Percentiles rank a stretch among this genome's conserved stretches.
Conservation (phyloP, 2,329 filamentous ascomycete species). For the Trichophyton schoenleinii region DNA sequence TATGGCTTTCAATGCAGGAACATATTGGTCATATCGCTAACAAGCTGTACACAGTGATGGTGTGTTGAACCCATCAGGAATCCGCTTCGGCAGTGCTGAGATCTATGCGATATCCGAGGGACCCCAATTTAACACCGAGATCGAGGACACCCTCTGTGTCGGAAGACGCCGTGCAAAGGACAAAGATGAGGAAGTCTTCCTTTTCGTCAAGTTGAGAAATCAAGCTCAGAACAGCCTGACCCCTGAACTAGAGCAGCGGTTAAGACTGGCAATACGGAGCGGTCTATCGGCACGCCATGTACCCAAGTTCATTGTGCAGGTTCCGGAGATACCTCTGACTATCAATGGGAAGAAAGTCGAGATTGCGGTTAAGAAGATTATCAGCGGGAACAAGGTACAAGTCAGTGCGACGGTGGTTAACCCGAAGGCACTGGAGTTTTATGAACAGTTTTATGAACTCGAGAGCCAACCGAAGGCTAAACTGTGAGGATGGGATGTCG, state of each 20-base stretch:
- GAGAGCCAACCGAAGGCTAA: conserved; percentile 10
- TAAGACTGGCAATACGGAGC: conserved; percentile 16
- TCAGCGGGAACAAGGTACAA: conserved; percentile 27
- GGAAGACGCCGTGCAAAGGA: conserved; percentile 26
- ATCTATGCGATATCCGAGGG: conserved; percentile 39
- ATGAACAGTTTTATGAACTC: conserved; percentile 19
- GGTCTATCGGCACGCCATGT: conserved; percentile 28
- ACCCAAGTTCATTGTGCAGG: conserved; percentile 29
- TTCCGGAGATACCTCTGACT: conserved; percentile 32
- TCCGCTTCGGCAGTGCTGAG: conserved; percentile 37
- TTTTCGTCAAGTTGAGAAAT: conserved; percentile 28
- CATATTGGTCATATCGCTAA: not conserved
- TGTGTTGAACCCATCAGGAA: conserved; percentile 37
- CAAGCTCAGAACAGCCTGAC: conserved; percentile 18
- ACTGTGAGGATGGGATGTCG: conserved; percentile 7
- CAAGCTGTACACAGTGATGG: conserved; percentile 25
- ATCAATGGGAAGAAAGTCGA: conserved; percentile 39
- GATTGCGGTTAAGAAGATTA: conserved; percentile 33
- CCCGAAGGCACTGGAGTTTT: conserved; percentile 26
- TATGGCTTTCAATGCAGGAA: not conserved
- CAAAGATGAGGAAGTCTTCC: conserved; percentile 29
- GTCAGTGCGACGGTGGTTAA: conserved; percentile 31
- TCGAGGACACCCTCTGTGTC: conserved; percentile 30
- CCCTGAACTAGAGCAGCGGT: conserved; percentile 11
- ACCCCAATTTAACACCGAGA: conserved; percentile 24